Conservation (phyloP, 1,284 basidiomycete species). For the Meira miltonrushii region DNA sequence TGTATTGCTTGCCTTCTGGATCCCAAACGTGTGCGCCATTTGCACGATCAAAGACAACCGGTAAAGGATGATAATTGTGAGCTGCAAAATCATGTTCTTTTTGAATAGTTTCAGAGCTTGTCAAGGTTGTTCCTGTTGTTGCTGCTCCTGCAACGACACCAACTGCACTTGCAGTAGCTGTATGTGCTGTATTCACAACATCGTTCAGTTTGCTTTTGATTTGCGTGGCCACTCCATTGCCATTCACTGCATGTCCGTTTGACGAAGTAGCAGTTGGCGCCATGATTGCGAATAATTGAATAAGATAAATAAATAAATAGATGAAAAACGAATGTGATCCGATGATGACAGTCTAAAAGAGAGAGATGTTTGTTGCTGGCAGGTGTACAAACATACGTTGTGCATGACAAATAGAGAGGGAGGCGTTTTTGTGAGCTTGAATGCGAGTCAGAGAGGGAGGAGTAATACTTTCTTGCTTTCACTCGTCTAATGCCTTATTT, state of each 20-base stretch:
- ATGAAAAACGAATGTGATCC: neutral
- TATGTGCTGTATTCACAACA: constrained; percentile 16
- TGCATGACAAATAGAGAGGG: too few species aligned
- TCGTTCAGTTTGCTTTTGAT: constrained; percentile 22
- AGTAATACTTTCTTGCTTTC: too few species aligned
- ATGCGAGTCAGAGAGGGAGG: too few species aligned
- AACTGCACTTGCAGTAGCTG: constrained; percentile 3
- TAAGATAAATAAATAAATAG: neutral
- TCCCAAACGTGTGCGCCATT: constrained; percentile 92
- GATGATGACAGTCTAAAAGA: too few species aligned
- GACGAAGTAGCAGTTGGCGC: too few species aligned
- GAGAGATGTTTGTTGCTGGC: too few species aligned
- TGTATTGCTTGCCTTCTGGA: constrained; percentile 67
- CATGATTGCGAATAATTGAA: neutral
- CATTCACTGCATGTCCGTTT: too few species aligned
- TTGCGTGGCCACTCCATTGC: too few species aligned
- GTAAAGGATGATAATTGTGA: constrained; percentile 92
- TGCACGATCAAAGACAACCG: constrained; percentile 86
- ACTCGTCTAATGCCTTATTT: too few species aligned
- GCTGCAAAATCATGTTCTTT: constrained; percentile 78
- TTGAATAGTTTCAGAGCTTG: constrained; percentile 65
- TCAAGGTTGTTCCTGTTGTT: constrained; percentile 19
- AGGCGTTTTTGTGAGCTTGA: too few species aligned
- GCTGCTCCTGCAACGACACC: neutral
- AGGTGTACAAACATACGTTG: too few species aligned